These are phyloP conservation scores for Myotisia sp. DNA, from an alignment of 2,329 filamentous ascomycete species.

Conservation along the genomic window DNA sequence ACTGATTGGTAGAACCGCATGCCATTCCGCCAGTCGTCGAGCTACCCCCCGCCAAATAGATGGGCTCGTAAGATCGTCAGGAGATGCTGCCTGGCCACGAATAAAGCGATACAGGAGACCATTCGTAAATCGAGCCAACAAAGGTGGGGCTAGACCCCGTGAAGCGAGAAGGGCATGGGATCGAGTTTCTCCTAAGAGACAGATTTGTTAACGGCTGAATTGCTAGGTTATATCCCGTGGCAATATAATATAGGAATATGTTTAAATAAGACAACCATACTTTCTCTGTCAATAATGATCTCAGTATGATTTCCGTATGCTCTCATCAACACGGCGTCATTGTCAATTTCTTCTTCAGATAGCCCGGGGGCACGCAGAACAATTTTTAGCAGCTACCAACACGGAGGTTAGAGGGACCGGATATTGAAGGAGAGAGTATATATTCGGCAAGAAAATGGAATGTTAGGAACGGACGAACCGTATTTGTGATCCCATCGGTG, in stretches of 20 bases:
- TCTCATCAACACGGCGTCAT: conserved; percentile 72
- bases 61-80: conserved; percentile 62
- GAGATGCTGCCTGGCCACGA: conserved; percentile 61
- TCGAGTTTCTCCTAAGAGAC: conserved; percentile 40
- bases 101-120: conserved; percentile 92
- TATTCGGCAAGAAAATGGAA: conserved; percentile 1
- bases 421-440: too few species aligned
- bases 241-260: conserved; percentile 6
- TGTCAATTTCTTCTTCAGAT: conserved; percentile 63
- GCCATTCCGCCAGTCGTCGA: conserved; percentile 77
- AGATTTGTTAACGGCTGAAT: too few species aligned
- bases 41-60: conserved; percentile 73
- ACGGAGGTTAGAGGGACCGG: background rate
- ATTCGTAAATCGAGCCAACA: conserved; percentile 87
- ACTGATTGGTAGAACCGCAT: conserved; percentile 52
- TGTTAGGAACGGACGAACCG: conserved; percentile 36
- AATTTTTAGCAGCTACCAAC: conserved; percentile 36
- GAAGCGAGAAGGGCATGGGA: conserved; percentile 76
- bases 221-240: conserved; percentile 14
- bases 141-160: conserved; percentile 65
- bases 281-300: conserved; percentile 86
- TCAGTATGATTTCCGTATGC: conserved; percentile 93
- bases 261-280: conserved; percentile 43
- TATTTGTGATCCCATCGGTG: conserved; percentile 97
- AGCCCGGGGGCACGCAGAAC: conserved; percentile 44